Evolutionary conservation across 257 asterid genomes (phyloP), one percentile per base, ranked within the genome.

Genomic region (Avicennia marina): DNA sequence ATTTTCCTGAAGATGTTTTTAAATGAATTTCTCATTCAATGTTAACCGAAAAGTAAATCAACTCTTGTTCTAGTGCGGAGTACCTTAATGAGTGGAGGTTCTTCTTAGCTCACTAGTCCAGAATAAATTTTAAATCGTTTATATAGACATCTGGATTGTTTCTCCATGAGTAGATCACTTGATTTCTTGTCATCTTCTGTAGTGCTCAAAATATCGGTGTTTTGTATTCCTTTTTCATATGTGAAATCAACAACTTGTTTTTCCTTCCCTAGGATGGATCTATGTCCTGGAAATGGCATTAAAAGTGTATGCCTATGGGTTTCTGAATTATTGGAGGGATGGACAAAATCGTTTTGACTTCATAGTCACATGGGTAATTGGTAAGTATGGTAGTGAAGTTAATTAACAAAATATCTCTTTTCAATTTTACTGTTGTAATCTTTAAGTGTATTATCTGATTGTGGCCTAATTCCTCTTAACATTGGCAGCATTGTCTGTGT

Each of bases 341-440:
- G 94, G 96, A n/a, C 95, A 83, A 73, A 93, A 93, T 78, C 94
- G 87, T 54, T 89, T 93, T 33, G 99, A 93, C 81, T 93, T 89
- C 63, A 33, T 93, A 63, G 36, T 93, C 84, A 93, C 99, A 44
- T 89, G 83, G 95, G 97, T 93, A 51, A 93, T 93, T 66, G 97
- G 98, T 88, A 66, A 67, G 87, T 73, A 61, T 32, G 25, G 29
- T 26, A 27, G n/a, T 47, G 12, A 56, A 10, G n/a, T n/a, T n/a
- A 10, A 13, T 50, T 42, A 27, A n/a, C 19, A 11, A 24, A 46
- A 29, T 25, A 13, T 43, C 32, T 56, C 13, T 67, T 1, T 34
- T n/a, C 9, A 15, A 24, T 7, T n/a, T n/a, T n/a, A n/a, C n/a
- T n/a, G n/a, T n/a, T n/a, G n/a, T 9, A 15, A 24, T 7, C 29